A percentile compares a stretch with the other conserved stretches of the same genome.
Evolutionary conservation across 345 rosid genomes (phyloP).

Genomic region (Mercurialis annua): DNA sequence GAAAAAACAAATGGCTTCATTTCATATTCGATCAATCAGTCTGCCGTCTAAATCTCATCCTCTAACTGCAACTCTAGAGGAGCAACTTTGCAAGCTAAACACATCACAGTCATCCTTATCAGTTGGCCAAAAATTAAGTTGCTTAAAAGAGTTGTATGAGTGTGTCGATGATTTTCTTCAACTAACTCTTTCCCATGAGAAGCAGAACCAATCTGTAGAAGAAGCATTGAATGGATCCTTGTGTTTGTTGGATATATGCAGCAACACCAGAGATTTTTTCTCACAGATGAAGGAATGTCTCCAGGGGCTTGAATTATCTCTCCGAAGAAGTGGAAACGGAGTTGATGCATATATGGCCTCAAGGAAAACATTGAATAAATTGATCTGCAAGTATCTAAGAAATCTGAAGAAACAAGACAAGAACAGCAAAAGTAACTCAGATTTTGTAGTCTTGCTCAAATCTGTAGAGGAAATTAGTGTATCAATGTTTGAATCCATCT

Average conservation of each 20-base stretch:
- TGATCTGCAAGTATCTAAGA: neutral
- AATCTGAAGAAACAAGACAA: slow-evolving; percentile 1
- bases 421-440: neutral
- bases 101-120: slow-evolving; percentile 14
- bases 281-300: slow-evolving; percentile 7
- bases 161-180: slow-evolving; percentile 4
- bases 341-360: slow-evolving; percentile 8
- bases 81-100: slow-evolving; percentile 28
- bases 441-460: neutral
- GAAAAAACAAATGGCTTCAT: slow-evolving; percentile 10
- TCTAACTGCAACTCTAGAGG: slow-evolving; percentile 26
- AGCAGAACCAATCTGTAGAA: neutral
- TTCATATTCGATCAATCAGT: slow-evolving; percentile 33
- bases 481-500: slow-evolving; percentile 17
- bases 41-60: slow-evolving; percentile 37
- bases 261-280: neutral
- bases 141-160: neutral
- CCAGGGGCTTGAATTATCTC: slow-evolving; percentile 1
- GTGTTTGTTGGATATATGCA: slow-evolving; percentile 12
- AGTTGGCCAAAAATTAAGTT: neutral
- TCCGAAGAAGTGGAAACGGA: slow-evolving; percentile 4
- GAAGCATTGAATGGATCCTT: slow-evolving; percentile 10
- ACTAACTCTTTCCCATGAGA: neutral
- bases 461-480: slow-evolving; percentile 14
- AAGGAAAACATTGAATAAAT: slow-evolving; percentile 4